Base-by-base conservation (phyloP, 495 filamentous ascomycete species). In the Aspergillus wentii region DNA sequence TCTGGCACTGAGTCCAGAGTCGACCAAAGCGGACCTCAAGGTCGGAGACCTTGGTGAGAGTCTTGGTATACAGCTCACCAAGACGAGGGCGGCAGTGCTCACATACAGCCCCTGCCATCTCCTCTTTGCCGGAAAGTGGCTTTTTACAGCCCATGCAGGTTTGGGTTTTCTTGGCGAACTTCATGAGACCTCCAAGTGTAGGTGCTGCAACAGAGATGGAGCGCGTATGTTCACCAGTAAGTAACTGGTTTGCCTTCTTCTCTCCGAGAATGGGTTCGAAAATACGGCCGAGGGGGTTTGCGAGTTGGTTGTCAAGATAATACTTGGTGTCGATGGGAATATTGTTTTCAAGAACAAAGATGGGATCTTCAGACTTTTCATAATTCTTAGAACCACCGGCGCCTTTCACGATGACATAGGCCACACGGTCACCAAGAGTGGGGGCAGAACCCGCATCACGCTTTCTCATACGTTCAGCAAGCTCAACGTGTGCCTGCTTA, bases 61-160 rank as follows among this genome's bases (percentile, higher is more conserved):
- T 85, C 68, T 89, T 92, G 47, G 88, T 86, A 61, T 99, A 99
- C 17, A 99, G 71, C 61, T 99, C 92, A 5, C 87, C 88, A 3
- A 95, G 75, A 1, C 94, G 77, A 9, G 87, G 85, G 6, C 80
- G 75, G 55, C 90, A 95, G 51, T 94, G 74, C 18, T 77, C 72
- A 54, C 92, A 97, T 17, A 97, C 90, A 0, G 94, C 92, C 6
- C 90, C 92, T 1, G 76, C 80, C 54, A 72, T 76, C 62, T 95
- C 88, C 10, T 82, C 79, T 43, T 88, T 83, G 36, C 77, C 78
- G 4, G 74, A 75, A 4, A 99, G 74, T 2, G 92, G 94, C 59
- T 94, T 95, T 70, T 96, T 99, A 76, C 92, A 99, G 5, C 90
- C 92, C 83, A 97, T 91, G 58, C 92, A 99, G 1, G 94, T 99